Conservation (phyloP, 768 basidiomycete genomes). For the Pholiota conissans region DNA sequence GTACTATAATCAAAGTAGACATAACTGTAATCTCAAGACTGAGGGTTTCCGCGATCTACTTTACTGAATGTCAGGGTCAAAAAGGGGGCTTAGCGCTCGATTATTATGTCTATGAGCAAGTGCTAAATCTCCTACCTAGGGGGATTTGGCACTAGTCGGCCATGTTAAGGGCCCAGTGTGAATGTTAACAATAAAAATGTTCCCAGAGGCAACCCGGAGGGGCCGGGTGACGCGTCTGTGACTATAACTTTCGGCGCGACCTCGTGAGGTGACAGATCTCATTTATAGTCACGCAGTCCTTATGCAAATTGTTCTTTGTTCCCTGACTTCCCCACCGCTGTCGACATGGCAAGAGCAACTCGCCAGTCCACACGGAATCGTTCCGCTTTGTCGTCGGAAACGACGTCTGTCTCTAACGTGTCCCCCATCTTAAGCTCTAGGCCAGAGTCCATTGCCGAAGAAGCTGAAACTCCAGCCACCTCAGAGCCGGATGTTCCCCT, state of each 20-base stretch:
- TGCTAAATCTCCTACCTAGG: no score
- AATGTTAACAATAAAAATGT: no score
- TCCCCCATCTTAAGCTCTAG: constrained; percentile 54
- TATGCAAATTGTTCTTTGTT: constrained; percentile 24
- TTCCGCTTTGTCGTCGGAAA: constrained; percentile 28
- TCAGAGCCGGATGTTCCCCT: constrained; percentile 37
- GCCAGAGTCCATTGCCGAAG: constrained; percentile 38
- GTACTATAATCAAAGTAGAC: no score
- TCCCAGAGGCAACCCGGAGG: no score
- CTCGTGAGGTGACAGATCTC: constrained; percentile 29
- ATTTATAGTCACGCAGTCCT: constrained; percentile 29
- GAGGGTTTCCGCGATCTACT: no score
- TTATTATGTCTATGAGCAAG: no score
- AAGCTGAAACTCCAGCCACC: constrained; percentile 51
- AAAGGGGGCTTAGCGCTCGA: no score
- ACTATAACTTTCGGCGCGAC: constrained; percentile 22
- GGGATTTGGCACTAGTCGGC: no score
- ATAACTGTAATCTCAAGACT: no score
- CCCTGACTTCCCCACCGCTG: constrained; percentile 9
- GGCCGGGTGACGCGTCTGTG: no score
- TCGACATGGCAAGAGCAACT: constrained; percentile 33
- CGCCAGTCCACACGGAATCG: constrained; percentile 30
- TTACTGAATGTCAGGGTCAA: no score
- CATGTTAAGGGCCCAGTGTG: no score
- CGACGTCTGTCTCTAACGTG: constrained; percentile 40